A percentile compares a stretch with the other conserved stretches of the same genome.
Evolutionary conservation across 2,329 filamentous ascomycete species (phyloP).

Genomic region (Rosellinia necatrix): DNA sequence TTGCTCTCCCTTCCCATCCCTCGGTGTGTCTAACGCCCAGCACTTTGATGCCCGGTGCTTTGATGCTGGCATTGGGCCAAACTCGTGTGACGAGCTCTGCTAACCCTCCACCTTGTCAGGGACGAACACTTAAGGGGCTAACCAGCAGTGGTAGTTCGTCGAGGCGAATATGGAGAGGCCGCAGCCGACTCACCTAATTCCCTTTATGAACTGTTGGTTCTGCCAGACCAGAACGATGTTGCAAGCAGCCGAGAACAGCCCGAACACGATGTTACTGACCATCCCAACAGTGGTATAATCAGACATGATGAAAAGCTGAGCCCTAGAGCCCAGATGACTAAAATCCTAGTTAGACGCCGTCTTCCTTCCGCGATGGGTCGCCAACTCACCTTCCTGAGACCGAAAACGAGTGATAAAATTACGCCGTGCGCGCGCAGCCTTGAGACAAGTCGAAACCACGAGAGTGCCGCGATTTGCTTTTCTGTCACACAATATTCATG

Average conservation of each 20-base stretch:
- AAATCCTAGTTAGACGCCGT: not conserved
- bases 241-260: conserved; percentile 11
- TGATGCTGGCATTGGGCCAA: conserved; percentile 10
- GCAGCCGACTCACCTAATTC: conserved; percentile 5
- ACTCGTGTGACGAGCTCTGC: not conserved
- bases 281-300: conserved; percentile 13
- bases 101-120: conserved; percentile 3
- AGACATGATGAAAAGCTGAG: conserved; percentile 4
- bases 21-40: no score
- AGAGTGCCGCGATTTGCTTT: not conserved
- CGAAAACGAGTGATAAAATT: not conserved
- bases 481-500: not conserved
- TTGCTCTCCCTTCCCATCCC: not conserved
- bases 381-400: not conserved
- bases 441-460: not conserved
- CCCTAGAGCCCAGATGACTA: not conserved
- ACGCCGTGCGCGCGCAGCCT: not conserved
- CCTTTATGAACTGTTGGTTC: conserved; percentile 13
- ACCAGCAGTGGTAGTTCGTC: not conserved
- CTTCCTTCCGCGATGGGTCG: not conserved
- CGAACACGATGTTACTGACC: conserved; percentile 16
- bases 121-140: not conserved
- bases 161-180: not conserved
- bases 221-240: conserved; percentile 17
- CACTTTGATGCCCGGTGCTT: not conserved